A percentile compares a stretch with the other conserved stretches of the same genome.
phyloP scores from a whole-genome alignment of 352 stramenopile species.

The Pythium guiyangense region DNA sequence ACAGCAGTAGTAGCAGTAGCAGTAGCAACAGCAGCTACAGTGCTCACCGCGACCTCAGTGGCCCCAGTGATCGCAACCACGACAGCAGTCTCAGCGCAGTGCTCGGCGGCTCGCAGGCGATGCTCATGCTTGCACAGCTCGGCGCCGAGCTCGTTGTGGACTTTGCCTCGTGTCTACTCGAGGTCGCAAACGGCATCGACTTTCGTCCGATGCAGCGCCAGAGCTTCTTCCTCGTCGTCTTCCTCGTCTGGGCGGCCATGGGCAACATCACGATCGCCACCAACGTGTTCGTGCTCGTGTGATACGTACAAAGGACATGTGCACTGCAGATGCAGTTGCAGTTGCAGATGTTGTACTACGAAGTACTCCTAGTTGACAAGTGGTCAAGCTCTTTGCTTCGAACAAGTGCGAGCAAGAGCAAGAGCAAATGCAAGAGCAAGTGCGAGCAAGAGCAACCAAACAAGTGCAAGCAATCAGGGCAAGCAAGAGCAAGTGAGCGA shows the following conservation, averaged over 20 bases:
- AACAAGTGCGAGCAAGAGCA: no score
- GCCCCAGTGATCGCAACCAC: background rate
- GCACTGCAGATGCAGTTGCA: no score
- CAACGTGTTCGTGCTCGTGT: constrained; percentile 1
- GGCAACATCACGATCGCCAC: constrained; percentile 8
- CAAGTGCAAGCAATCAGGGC: no score
- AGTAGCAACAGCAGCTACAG: background rate
- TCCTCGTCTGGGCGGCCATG: constrained; percentile 12
- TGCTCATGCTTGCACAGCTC: constrained; percentile 15
- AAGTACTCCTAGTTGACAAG: no score
- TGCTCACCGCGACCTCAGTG: background rate
- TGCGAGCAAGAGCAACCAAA: no score
- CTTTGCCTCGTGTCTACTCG: constrained; percentile 18
- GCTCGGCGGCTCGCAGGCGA: constrained; percentile 4
- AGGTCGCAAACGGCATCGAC: no score
- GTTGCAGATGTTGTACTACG: no score
- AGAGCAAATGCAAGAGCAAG: no score
- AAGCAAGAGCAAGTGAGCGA: no score
- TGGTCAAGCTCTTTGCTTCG: no score
- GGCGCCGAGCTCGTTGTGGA: constrained; percentile 16
- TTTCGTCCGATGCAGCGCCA: constrained; percentile 10
- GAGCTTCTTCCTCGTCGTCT: constrained; percentile 11
- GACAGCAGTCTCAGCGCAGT: background rate
- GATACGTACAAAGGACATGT: no score
- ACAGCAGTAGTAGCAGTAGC: background rate